Base-by-base conservation (phyloP, 495 filamentous ascomycete species). In the Aspergillus egyptiacus region DNA sequence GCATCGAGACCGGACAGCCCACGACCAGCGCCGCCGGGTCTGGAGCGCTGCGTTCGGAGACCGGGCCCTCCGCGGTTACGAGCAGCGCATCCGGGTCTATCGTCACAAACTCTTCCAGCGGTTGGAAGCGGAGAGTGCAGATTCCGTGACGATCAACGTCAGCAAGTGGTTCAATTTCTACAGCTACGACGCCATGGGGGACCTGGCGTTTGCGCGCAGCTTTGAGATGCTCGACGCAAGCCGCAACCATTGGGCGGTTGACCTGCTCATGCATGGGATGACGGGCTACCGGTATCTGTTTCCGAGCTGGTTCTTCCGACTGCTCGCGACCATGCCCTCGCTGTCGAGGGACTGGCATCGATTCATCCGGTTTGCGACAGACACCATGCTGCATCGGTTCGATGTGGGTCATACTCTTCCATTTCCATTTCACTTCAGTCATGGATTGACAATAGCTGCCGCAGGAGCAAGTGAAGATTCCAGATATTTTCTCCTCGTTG, bases 171-270 rank as follows among this genome's bases (percentile, higher is more conserved):
- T 70, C 48, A 43, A 41, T 8, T 53, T 59, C 46, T 72, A 62
- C 46, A 52, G 41, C 23, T 72, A 65, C 40, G 70, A 74, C 34
- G 43, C 66, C 11, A 68, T 74, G 68, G 68, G 70, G 32, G 66
- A 72, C 10, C 42, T 70, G 9, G 57, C 66, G 0, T 72, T 72
- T 36, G 62, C 60, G 2, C 34, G 63, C 15, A 50, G 56, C 2
- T 74, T 71, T 37, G 57, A 55, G n/a, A 65, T 65, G 57, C 51
- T 72, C 6, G 53, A 64, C 17, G 51, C 34, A 0, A 48, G 46
- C 2, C 35, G 59, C 25, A 18, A 54, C 1, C 61, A 67, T 25
- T 53, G 56, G 41, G 53, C 54, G 5, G 60, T 68, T 31, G 35
- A 56, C 11, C 27, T 67, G 2, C 40, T 63, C 18, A 27, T 44